Evolutionary conservation across 306 rosid species (phyloP).

Genomic region (Glycine latifolia): DNA sequence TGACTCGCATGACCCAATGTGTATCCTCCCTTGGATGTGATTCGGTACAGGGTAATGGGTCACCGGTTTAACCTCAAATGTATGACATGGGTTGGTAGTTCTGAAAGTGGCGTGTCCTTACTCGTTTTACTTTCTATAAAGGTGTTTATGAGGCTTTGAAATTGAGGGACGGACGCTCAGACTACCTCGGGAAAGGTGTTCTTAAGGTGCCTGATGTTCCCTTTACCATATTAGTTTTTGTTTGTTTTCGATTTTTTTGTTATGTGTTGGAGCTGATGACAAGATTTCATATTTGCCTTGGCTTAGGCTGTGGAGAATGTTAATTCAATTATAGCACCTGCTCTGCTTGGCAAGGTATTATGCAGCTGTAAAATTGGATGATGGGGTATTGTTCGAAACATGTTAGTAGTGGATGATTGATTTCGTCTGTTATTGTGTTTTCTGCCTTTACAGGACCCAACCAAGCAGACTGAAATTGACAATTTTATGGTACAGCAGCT

Average conservation of each 20-base stretch:
- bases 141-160: constrained; percentile 97
- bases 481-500: constrained; percentile 94
- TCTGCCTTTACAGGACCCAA: constrained; percentile 69
- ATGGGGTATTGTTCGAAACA: constrained; percentile 15
- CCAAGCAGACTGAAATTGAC: constrained; percentile 79
- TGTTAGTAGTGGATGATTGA: constrained; percentile 1
- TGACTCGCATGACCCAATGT: too few species aligned
- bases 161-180: constrained; percentile 94
- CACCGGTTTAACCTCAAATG: too few species aligned
- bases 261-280: constrained; percentile 34
- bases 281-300: constrained; percentile 31
- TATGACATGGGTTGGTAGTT: neutral
- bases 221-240: neutral
- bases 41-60: too few species aligned
- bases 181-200: constrained; percentile 98
- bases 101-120: neutral
- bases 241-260: neutral
- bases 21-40: too few species aligned
- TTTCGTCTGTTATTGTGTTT: constrained; percentile 6
- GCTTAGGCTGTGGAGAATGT: constrained; percentile 92
- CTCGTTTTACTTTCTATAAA: constrained; percentile 33
- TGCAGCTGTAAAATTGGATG: constrained; percentile 19
- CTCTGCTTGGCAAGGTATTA: constrained; percentile 87
- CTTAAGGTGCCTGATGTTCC: constrained; percentile 60
- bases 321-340: constrained; percentile 82